Evolutionary conservation across 345 rosid species (phyloP).

Genomic region (Salix caprea): DNA sequence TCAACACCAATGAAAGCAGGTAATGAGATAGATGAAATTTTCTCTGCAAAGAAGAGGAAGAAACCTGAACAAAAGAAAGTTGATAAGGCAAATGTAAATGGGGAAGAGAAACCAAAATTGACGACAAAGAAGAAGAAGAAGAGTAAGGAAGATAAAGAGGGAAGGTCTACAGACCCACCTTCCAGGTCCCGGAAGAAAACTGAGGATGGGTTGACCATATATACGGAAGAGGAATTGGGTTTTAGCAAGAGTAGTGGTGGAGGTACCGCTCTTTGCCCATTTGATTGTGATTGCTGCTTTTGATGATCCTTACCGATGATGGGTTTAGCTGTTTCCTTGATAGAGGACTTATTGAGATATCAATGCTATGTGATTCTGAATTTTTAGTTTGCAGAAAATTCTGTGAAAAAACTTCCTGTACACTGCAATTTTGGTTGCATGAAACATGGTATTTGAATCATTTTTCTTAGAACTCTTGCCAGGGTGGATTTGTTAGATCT

Average conservation of each 20-base stretch:
- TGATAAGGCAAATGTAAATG: constrained; percentile 6
- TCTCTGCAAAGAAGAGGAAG: constrained; percentile 40
- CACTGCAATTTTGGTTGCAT: neutral
- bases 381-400: neutral
- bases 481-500: neutral
- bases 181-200: constrained; percentile 44
- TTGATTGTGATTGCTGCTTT: constrained; percentile 82
- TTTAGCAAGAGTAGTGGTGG: constrained; percentile 51
- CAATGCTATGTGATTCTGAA: neutral
- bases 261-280: constrained; percentile 68
- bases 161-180: constrained; percentile 14
- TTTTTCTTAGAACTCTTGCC: neutral
- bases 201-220: constrained; percentile 48
- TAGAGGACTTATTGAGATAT: neutral
- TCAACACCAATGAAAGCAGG: constrained; percentile 18
- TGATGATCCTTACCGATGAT: constrained; percentile 19
- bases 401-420: neutral
- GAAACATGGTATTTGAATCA: neutral
- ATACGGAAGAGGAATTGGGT: constrained; percentile 70
- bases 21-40: constrained; percentile 46
- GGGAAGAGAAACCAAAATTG: constrained; percentile 18
- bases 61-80: constrained; percentile 14
- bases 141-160: constrained; percentile 6
- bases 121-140: neutral
- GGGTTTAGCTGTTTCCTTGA: neutral